Evolutionary conservation across 768 basidiomycete genomes (phyloP).

Genomic region (Auricularia cornea): DNA sequence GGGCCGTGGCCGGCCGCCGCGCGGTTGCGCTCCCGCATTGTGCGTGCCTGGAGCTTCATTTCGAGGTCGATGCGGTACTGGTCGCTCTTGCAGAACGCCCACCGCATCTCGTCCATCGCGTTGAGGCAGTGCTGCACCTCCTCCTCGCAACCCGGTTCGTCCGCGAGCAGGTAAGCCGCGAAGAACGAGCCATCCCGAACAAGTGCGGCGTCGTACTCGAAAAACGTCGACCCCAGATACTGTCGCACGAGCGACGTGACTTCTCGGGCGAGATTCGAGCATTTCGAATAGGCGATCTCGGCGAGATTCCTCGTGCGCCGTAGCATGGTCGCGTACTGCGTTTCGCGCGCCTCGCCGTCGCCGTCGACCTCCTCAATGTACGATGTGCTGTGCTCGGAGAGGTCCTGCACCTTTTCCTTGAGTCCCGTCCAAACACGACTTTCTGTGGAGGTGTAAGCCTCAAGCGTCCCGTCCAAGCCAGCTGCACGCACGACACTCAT

Average conservation of each 20-base stretch:
- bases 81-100: conserved; percentile 69
- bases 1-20: background rate
- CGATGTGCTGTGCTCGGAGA: background rate
- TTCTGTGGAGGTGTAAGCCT: background rate
- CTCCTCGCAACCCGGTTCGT: conserved; percentile 43
- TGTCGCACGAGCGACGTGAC: conserved; percentile 41
- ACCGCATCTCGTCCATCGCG: conserved; percentile 75
- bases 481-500: background rate
- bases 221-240: conserved; percentile 51
- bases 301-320: conserved; percentile 18
- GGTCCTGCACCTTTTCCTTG: background rate
- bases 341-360: background rate
- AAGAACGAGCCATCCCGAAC: conserved; percentile 88
- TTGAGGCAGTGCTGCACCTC: conserved; percentile 51
- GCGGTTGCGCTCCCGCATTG: background rate
- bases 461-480: background rate
- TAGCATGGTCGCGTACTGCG: background rate
- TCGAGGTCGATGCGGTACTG: conserved; percentile 27
- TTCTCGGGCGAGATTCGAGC: conserved; percentile 36
- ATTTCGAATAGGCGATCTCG: conserved; percentile 35
- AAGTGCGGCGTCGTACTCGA: conserved; percentile 78
- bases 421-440: background rate
- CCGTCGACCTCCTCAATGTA: background rate
- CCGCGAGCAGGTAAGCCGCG: conserved; percentile 66
- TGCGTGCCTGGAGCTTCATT: background rate